Base-by-base conservation (phyloP, 352 stramenopile genomes). In the Globisporangium acanthophoron region DNA sequence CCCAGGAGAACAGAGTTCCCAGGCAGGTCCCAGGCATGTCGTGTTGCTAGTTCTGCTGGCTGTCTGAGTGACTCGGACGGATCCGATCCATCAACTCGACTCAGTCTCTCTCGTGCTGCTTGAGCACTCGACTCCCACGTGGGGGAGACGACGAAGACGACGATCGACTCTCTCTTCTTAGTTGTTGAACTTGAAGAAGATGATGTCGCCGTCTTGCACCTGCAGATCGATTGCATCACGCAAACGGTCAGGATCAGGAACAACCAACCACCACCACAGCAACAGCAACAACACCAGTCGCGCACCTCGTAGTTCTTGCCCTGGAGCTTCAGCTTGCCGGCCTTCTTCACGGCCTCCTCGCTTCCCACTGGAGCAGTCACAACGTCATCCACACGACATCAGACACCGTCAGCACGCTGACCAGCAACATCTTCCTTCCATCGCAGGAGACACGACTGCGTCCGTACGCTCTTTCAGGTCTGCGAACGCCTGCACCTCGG, bases 121-220 rank as follows among this genome's bases (percentile, higher is more conserved):
- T 27, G 24, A 27, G 24, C 24, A 27, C 24, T 27, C 24, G 24
- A 27, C 24, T 27, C 24, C 24, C 24, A 27, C 24, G 24, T 27
- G 24, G 24, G 24, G 24, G 24, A 27, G 24, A 27, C 24, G 24
- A 27, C 24, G 24, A 27, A 27, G 24, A 27, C 24, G 1, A 2
- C 24, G 24, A 27, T 27, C 24, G 24, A 27, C 33, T 8, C 12
- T 9, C 1, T 39, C 8, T 20, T 65, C 67, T 75, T 92, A 96
- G 74, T 90, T 96, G 85, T 96, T 96, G 65, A 94, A 94, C 77
- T 94, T 96, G 82, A 96, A 96, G 67, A 91, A 92, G 70, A 96
- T 92, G 76, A 94, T 86, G 71, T 96, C 87, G 39, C 87, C 87
- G 56, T 94, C 84, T 70, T 92, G 69, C 44, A 94, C 71, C 71